Evolutionary conservation across 164 flowering plant species (phyloP), one percentile per base, ranked within the genome.

Genomic region (Amborella trichopoda): DNA sequence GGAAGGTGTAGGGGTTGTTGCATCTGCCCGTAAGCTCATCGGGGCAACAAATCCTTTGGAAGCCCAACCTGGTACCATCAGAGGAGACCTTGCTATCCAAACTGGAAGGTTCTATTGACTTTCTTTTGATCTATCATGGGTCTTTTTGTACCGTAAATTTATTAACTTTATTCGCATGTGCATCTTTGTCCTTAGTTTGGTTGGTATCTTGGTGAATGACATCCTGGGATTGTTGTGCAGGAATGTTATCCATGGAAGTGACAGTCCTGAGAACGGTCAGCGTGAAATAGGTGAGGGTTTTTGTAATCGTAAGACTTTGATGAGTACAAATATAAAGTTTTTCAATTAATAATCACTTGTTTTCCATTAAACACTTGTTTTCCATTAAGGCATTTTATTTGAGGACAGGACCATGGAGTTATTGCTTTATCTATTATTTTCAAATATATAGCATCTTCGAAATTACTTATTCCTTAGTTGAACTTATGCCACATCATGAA

Each of bases 91-190:
- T 52, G 95, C 99, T 19, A 82, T 91, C 61, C 88, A 87, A 71
- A 88, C 96, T 28, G 95, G 95, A 84, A 87, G 96, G 99, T 91
- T 48, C n/a, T n/a, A n/a, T n/a, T n/a, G n/a, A n/a, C n/a, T n/a
- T n/a, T n/a, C n/a, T n/a, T n/a, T n/a, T n/a, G n/a, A n/a, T n/a
- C n/a, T n/a, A n/a, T n/a, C n/a, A n/a, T n/a, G n/a, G 39, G 70
- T 4, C 39, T 26, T 40, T 45, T 28, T 12, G 41, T 8, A 5
- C 18, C 25, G 16, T 25, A n/a, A 24, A 28, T n/a, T 32, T 33
- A 18, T 40, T 22, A 25, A 4, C 22, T 48, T 19, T 42, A 12
- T 16, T 26, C 5, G 25, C n/a, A 16, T 18, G 24, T 32, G 3
- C 19, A 24, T 37, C 13, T 36, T 21, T 27, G 17, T 44, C n/a